Conservation (phyloP, 1,284 basidiomycete genomes). For the Schizopora paradoxa region DNA sequence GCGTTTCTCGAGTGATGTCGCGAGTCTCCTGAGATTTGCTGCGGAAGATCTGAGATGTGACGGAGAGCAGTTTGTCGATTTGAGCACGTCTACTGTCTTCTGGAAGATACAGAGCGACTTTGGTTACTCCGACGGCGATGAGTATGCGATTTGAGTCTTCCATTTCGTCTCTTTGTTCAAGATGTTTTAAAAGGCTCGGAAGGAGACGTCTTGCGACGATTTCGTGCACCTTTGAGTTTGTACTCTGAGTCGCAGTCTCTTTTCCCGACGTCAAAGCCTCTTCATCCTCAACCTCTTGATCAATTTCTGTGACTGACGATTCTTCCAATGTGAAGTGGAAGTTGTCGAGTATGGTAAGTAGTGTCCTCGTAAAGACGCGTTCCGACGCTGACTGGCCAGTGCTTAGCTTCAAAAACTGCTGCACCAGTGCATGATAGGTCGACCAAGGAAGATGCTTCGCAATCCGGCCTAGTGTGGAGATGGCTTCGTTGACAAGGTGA, state of each 20-base stretch:
- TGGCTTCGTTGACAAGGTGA: slow-evolving; percentile 88
- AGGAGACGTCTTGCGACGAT: slow-evolving; percentile 74
- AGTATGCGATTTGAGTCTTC: slow-evolving; percentile 87
- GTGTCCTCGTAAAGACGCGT: slow-evolving; percentile 79
- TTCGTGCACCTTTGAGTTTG: slow-evolving; percentile 55
- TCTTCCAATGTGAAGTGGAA: slow-evolving; percentile 88
- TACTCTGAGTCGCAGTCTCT: slow-evolving; percentile 27
- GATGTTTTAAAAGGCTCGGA: slow-evolving; percentile 70
- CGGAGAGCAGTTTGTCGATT: slow-evolving; percentile 75
- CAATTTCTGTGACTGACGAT: slow-evolving; percentile 29
- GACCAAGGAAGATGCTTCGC: slow-evolving; percentile 78
- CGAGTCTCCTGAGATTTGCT: slow-evolving; percentile 93
- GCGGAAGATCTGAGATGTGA: slow-evolving; percentile 82
- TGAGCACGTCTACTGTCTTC: slow-evolving; percentile 63
- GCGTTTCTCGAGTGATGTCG: slow-evolving; percentile 80
- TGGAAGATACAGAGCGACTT: slow-evolving; percentile 82
- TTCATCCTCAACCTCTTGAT: slow-evolving; percentile 27
- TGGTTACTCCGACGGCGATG: slow-evolving; percentile 83
- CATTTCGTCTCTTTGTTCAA: slow-evolving; percentile 78
- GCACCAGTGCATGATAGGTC: slow-evolving; percentile 77
- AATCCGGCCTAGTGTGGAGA: slow-evolving; percentile 72
- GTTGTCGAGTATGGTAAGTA: slow-evolving; percentile 84
- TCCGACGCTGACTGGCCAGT: slow-evolving; percentile 72
- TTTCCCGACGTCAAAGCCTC: slow-evolving; percentile 26
- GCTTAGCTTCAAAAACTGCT: slow-evolving; percentile 76